phyloP scores from a whole-genome alignment of 1,139 yeast species.

The Zhuliangozyma blackwelliae region DNA sequence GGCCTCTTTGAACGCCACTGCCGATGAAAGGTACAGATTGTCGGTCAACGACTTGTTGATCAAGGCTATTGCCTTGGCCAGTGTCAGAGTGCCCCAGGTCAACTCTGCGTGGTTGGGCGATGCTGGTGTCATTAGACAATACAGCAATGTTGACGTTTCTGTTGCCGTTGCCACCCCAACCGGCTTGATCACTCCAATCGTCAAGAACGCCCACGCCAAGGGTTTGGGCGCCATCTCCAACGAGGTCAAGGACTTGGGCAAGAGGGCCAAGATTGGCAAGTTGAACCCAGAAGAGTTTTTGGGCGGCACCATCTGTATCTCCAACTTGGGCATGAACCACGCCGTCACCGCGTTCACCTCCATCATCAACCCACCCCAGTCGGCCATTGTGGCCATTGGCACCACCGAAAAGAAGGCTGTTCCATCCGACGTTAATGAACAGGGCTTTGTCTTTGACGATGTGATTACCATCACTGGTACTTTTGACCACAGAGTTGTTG shows the following conservation, averaged over 20 bases:
- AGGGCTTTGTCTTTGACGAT: constrained; percentile 89
- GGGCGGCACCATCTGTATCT: constrained; percentile 98
- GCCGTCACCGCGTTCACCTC: constrained; percentile 93
- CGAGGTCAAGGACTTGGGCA: constrained; percentile 88
- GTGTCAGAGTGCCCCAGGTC: constrained; percentile 86
- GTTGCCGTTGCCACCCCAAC: constrained; percentile 99
- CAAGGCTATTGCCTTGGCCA: constrained; percentile 91
- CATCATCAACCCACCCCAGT: constrained; percentile 96
- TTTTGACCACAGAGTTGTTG: constrained; percentile 95
- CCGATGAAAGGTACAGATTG: constrained; percentile 84
- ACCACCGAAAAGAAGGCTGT: constrained; percentile 90
- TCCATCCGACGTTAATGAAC: constrained; percentile 86
- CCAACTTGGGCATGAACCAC: constrained; percentile 97
- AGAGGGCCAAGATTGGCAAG: constrained; percentile 93
- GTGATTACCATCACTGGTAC: constrained; percentile 92
- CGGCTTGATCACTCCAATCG: constrained; percentile 95
- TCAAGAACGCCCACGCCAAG: constrained; percentile 79
- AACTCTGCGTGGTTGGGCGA: constrained; percentile 91
- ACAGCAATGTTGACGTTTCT: constrained; percentile 87
- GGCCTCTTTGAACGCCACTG: constrained; percentile 78
- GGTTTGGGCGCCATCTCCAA: constrained; percentile 79
- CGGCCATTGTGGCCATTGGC: constrained; percentile 90
- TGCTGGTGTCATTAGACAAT: constrained; percentile 89
- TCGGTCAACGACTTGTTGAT: constrained; percentile 92
- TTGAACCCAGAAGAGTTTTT: constrained; percentile 94